These are phyloP conservation scores for Candida mattraensis DNA, from an alignment of 805 yeast genomes.

Conservation along the genomic window DNA sequence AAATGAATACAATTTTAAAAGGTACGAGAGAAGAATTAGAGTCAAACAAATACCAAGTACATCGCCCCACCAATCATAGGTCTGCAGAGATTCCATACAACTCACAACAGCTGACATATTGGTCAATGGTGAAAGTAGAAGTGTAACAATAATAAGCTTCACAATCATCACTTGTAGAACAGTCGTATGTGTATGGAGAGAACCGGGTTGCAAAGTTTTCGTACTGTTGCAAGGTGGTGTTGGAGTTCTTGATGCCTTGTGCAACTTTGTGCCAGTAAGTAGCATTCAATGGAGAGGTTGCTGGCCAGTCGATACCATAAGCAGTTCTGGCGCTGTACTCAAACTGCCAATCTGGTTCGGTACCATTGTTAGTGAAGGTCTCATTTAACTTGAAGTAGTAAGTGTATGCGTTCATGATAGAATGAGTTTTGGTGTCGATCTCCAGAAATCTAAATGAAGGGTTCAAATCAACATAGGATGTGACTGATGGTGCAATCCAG, in stretches of 20 bases:
- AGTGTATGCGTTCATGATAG: conserved; percentile 58
- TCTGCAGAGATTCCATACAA: conserved; percentile 4
- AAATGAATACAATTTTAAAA: not conserved
- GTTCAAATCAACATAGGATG: conserved; percentile 58
- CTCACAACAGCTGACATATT: conserved; percentile 28
- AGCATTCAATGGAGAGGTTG: conserved; percentile 58
- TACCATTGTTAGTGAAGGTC: conserved; percentile 51
- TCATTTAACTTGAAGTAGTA: conserved; percentile 60
- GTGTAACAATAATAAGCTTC: conserved; percentile 42
- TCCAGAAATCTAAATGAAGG: conserved; percentile 76
- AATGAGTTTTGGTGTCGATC: conserved; percentile 60
- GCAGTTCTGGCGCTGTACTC: conserved; percentile 65
- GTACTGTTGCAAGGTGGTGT: conserved; percentile 48
- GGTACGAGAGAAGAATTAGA: not conserved
- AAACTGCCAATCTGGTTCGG: conserved; percentile 60
- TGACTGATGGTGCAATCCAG: conserved; percentile 66
- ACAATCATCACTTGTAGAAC: conserved; percentile 50
- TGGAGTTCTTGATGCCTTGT: conserved; percentile 40
- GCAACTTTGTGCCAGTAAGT: conserved; percentile 66
- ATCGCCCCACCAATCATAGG: not conserved
- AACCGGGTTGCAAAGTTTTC: conserved; percentile 49
- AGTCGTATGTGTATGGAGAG: conserved; percentile 54
- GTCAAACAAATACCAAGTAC: not conserved
- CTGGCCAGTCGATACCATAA: conserved; percentile 62
- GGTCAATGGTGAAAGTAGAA: conserved; percentile 37